Percentiles rank a stretch among this genome's conserved stretches.
These are phyloP conservation scores for Eucalyptus curtisii DNA, from an alignment of 345 rosid genomes.

Conservation along the genomic window DNA sequence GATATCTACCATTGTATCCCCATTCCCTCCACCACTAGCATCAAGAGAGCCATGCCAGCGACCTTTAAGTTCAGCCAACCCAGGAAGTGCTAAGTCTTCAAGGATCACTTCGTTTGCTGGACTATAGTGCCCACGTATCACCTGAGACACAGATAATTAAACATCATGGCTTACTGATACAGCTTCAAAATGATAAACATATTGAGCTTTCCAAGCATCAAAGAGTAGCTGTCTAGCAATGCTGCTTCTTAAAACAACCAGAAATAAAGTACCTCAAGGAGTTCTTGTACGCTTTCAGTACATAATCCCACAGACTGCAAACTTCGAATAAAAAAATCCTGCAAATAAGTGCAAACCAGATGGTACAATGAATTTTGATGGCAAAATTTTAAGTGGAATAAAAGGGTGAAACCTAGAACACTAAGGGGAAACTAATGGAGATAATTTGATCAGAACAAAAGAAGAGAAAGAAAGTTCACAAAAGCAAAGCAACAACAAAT, in stretches of 20 bases:
- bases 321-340: slow-evolving; percentile 94
- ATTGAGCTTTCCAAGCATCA: background rate
- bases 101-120: slow-evolving; percentile 58
- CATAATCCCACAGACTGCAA: slow-evolving; percentile 68
- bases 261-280: slow-evolving; percentile 53
- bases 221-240: background rate
- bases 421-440: background rate
- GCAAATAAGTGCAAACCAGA: slow-evolving; percentile 2
- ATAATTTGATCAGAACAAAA: background rate
- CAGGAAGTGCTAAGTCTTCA: slow-evolving; percentile 80
- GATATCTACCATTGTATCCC: slow-evolving; percentile 75
- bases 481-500: background rate
- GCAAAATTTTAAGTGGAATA: background rate
- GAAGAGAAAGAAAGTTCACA: background rate
- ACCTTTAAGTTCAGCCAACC: slow-evolving; percentile 89
- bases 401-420: background rate
- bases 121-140: slow-evolving; percentile 48
- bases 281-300: slow-evolving; percentile 69
- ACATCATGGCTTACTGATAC: background rate
- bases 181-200: background rate
- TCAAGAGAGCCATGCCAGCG: slow-evolving; percentile 93
- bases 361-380: background rate
- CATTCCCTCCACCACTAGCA: slow-evolving; percentile 99
- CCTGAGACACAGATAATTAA: slow-evolving; percentile 24
- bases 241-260: background rate